Percentiles rank a stretch among this genome's conserved stretches.
Conservation (phyloP, 345 rosid species). For the Luvunga scandens region DNA sequence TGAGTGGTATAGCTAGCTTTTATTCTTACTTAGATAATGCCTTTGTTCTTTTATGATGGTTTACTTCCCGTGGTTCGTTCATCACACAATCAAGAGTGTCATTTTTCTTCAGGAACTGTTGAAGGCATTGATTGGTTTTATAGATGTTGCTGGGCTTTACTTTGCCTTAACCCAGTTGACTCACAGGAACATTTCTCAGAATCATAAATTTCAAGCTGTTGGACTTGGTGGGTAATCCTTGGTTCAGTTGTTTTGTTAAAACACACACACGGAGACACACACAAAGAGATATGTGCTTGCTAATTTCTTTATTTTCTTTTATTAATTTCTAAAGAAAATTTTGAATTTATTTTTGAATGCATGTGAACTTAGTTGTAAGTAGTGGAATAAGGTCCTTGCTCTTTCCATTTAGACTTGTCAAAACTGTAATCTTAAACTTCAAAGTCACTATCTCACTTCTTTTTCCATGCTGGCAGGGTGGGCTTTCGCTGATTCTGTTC, state of each 20-base stretch:
- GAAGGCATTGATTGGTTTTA: constrained; percentile 90
- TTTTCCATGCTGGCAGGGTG: constrained; percentile 56
- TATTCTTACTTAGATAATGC: not conserved
- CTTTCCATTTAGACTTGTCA: not conserved
- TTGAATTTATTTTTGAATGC: not conserved
- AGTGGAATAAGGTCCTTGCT: not conserved
- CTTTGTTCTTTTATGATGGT: constrained; percentile 2
- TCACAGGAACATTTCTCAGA: constrained; percentile 94
- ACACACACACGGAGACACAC: not conserved
- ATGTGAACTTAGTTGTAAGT: not conserved
- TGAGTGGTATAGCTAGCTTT: not conserved
- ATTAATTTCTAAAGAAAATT: not conserved
- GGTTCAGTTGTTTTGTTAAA: constrained; percentile 7
- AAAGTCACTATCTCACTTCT: not conserved
- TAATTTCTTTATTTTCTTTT: not conserved
- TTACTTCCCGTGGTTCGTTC: not conserved
- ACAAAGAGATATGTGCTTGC: too few relatives aligned
- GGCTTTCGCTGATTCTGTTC: constrained; percentile 97
- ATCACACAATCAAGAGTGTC: not conserved
- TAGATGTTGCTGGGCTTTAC: constrained; percentile 96
- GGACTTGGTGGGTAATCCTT: constrained; percentile 73
- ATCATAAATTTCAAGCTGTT: constrained; percentile 96
- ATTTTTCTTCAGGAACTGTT: constrained; percentile 63
- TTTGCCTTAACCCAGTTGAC: constrained; percentile 88
- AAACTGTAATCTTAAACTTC: not conserved